These are phyloP conservation scores for Vigna hirtella DNA, from an alignment of 306 rosid species.

Conservation along the genomic window DNA sequence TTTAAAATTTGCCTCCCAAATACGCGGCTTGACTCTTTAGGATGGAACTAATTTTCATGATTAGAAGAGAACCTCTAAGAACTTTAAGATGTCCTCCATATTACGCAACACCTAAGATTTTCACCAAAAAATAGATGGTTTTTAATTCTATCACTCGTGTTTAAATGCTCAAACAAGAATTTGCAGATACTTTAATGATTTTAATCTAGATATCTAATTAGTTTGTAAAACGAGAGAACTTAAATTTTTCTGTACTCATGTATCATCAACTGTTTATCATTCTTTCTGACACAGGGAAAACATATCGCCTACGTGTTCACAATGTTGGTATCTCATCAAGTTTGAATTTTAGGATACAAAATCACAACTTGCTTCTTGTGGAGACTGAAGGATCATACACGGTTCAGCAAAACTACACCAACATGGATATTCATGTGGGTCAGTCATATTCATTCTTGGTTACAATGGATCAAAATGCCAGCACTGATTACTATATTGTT, in stretches of 20 bases:
- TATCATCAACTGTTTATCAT: constrained; percentile 25
- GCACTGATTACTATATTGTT: constrained; percentile 78
- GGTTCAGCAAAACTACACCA: constrained; percentile 72
- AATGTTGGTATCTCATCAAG: constrained; percentile 88
- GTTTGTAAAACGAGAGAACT: constrained; percentile 2
- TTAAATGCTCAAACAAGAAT: background rate
- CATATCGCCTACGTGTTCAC: constrained; percentile 77
- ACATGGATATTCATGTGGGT: constrained; percentile 89
- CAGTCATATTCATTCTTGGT: constrained; percentile 90
- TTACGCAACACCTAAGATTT: too few relatives aligned
- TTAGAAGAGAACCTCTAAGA: too few relatives aligned
- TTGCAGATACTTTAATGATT: background rate
- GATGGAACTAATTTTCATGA: too few relatives aligned
- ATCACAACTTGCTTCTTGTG: constrained; percentile 77
- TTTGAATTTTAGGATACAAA: constrained; percentile 82
- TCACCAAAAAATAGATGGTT: too few relatives aligned
- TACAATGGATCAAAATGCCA: constrained; percentile 90
- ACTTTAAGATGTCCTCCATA: too few relatives aligned
- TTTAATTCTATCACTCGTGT: background rate
- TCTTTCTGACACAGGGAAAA: constrained; percentile 69
- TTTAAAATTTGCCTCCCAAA: too few relatives aligned
- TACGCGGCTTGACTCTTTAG: too few relatives aligned
- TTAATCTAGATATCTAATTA: constrained; percentile 12
- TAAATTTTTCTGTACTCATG: constrained; percentile 8
- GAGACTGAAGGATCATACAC: constrained; percentile 93